Base-by-base conservation (phyloP, 2,329 filamentous ascomycete species). In the Colletotrichum lini region DNA sequence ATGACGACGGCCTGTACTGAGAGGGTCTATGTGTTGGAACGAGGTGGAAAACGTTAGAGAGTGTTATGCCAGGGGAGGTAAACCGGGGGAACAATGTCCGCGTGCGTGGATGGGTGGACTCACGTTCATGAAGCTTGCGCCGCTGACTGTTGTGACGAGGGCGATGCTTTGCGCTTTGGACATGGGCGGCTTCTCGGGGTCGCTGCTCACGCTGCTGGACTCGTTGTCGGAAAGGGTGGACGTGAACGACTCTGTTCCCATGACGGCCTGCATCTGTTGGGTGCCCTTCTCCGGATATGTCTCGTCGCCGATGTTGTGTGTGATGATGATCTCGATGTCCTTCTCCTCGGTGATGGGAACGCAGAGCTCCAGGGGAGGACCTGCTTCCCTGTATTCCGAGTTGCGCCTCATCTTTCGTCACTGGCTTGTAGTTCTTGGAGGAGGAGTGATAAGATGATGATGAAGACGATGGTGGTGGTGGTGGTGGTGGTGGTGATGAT, bases 1-100 rank as follows among this genome's bases (percentile, higher is more conserved):
- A 92, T 91, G 69, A 92, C 88, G 4, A 89, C 85, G 2, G 87
- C 83, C 76, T 91, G 89, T 3, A 86, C 83, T 2, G 87, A 88
- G 58, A 91, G 81, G 2, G 86, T 90, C 88, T 88, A 69, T 35
- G 8, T 38, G 8, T 38, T 35, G 30, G 30, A 35, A 10, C 4
- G 2, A 40, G 16, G 13, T 35, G 35, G 35, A 2, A 3, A n/a
- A 18, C 12, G n/a, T 50, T 21, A 38, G 44, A 12, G 16, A n/a
- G 13, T 5, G 6, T 6, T 42, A 12, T 26, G 10, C 1, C 8
- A 16, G 59, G 1, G 16, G 6, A 5, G 4, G 7, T 6, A 30
- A 30, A 30, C 30, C 30, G 1, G 30, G 30, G 30, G 6, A 30
- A 35, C 30, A 35, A 35, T 35, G 30, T 35, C 30, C 30, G 30